Evolutionary conservation across 768 basidiomycete genomes (phyloP).

Genomic region (Chlorophyllum brunneum): DNA sequence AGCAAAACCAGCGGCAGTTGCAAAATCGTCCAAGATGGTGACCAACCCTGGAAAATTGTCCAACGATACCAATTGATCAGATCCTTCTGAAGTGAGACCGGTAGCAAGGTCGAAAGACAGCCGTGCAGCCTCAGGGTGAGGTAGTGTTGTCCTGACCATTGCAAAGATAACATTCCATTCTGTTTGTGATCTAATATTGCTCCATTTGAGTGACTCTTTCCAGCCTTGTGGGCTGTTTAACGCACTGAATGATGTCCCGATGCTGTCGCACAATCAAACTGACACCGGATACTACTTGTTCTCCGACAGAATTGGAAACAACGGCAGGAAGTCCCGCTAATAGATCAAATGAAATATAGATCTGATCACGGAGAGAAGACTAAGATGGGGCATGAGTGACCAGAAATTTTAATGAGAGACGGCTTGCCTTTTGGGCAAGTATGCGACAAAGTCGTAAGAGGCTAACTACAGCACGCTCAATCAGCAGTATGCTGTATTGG

Average conservation of each 20-base stretch:
- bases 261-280: constrained; percentile 76
- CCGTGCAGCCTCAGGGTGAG: constrained; percentile 84
- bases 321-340: constrained; percentile 73
- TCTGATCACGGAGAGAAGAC: constrained; percentile 85
- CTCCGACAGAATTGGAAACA: constrained; percentile 82
- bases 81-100: constrained; percentile 58
- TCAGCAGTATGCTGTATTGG: constrained; percentile 85
- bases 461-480: constrained; percentile 91
- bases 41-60: constrained; percentile 84
- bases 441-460: constrained; percentile 82
- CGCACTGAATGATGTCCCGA: constrained; percentile 62
- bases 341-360: constrained; percentile 91
- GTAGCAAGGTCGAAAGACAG: constrained; percentile 79
- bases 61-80: constrained; percentile 53
- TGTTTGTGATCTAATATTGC: constrained; percentile 66
- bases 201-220: neutral
- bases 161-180: constrained; percentile 96
- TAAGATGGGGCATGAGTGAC: constrained; percentile 26
- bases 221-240: constrained; percentile 1
- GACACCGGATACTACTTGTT: constrained; percentile 87
- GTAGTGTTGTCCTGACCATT: constrained; percentile 78
- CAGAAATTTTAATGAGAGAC: neutral
- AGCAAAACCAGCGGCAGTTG: constrained; percentile 59
- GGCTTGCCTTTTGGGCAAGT: constrained; percentile 69
- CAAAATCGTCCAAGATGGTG: constrained; percentile 84